These are phyloP conservation scores for Beauveria sp. DNA, from an alignment of 2,329 filamentous ascomycete species.

Conservation along the genomic window DNA sequence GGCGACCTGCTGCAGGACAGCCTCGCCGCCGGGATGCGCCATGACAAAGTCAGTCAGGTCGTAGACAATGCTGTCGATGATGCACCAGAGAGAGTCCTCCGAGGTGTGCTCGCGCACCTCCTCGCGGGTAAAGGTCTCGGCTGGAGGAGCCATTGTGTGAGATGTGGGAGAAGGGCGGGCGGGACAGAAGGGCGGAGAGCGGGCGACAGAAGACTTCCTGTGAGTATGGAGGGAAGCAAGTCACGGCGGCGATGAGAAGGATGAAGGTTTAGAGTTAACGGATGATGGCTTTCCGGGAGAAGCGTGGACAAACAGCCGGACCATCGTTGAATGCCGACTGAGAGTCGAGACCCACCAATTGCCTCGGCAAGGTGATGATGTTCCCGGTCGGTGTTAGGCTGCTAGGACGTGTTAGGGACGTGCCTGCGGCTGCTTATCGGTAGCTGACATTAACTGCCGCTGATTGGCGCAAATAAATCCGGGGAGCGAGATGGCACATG, in stretches of 20 bases:
- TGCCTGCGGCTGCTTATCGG: background rate
- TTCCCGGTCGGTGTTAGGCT: background rate
- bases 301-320: background rate
- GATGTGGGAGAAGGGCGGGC: background rate
- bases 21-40: conserved; percentile 74
- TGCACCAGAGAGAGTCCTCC: conserved; percentile 71
- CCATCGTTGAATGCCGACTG: conserved; percentile 4
- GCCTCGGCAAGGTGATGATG: conserved; percentile 7
- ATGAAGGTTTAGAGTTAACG: background rate
- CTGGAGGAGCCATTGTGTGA: conserved; percentile 27
- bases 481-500: background rate
- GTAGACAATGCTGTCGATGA: conserved; percentile 83
- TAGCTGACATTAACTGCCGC: background rate
- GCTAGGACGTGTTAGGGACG: background rate
- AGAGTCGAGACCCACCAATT: conserved; percentile 5
- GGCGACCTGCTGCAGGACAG: conserved; percentile 72
- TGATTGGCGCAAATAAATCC: conserved; percentile 5
- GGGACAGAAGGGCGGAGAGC: background rate
- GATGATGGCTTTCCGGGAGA: background rate
- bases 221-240: background rate
- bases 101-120: conserved; percentile 70
- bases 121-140: conserved; percentile 48
- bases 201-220: background rate
- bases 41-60: conserved; percentile 79
- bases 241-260: background rate